Evolutionary conservation across 2,329 filamentous ascomycete species (phyloP), one percentile per base, ranked within the genome.

Genomic region (Cercospora janseana): DNA sequence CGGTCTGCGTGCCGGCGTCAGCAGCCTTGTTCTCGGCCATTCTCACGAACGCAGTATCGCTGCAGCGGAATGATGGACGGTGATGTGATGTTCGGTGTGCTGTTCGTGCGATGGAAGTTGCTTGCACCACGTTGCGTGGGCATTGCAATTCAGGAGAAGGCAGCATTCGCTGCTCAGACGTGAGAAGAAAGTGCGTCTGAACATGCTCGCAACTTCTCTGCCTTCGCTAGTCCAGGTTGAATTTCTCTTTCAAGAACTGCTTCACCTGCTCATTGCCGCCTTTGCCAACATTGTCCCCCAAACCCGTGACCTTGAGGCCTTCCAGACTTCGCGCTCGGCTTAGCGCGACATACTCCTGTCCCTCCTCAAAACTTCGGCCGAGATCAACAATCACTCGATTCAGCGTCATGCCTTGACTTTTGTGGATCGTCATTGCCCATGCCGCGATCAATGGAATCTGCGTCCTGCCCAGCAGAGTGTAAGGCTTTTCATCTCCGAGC

Each of bases 341-440:
- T 12, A 84, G 69, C n/a, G 80, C 80, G 6, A 85, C 82, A 49
- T 86, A 85, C 0, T 77, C 75, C 65, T 84, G 81, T 0, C 80
- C 80, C 21, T 74, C 69, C 50, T 79, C 78, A 57, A 83, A 85
- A 0, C 72, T 72, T 4, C 65, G 63, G 0, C 63, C 62, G 6
- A 85, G 62, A 59, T 85, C 67, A 1, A 85, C 79, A 2, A 76
- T 71, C 2, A 81, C 80, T 3, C 73, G 72, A 15, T 83, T 76
- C 3, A 86, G 67, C 1, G 81, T 83, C 72, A 84, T 78, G 3
- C 81, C 80, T 66, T 85, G 79, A 3, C 74, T 74, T 62, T 82
- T 84, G 62, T 86, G 82, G 2, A 83, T 77, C 0, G 76, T 85
- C 59, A 84, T 75, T 0, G 82, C 82, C 78, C 81, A 86, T 0